Percentiles rank a stretch among this genome's conserved stretches.
Evolutionary conservation across 2,329 filamentous ascomycete genomes (phyloP).

Genomic region (Scleromitrula shiraiana): DNA sequence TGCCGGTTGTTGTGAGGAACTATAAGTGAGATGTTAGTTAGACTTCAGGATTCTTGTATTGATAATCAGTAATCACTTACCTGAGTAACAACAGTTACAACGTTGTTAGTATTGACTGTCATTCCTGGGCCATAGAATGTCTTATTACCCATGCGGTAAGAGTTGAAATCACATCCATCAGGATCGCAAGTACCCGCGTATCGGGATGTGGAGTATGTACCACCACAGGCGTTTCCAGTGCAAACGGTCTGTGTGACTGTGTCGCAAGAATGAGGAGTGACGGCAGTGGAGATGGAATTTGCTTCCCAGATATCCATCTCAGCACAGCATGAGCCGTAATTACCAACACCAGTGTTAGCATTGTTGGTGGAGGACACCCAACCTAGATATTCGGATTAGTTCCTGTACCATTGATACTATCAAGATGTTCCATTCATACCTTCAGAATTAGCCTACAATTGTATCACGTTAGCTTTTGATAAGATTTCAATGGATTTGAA

Average conservation of each 20-base stretch:
- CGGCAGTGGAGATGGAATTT: conserved; percentile 49
- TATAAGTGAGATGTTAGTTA: background rate
- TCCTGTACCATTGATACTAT: background rate
- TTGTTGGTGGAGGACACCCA: conserved; percentile 42
- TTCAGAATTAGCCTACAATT: conserved; percentile 2
- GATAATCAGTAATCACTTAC: background rate
- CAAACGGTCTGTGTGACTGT: conserved; percentile 32
- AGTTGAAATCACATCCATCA: conserved; percentile 55
- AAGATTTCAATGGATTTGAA: background rate
- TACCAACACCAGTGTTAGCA: conserved; percentile 43
- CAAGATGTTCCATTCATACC: background rate
- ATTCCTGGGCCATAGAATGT: conserved; percentile 47
- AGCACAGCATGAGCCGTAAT: conserved; percentile 53
- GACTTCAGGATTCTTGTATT: background rate
- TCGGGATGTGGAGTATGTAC: conserved; percentile 38
- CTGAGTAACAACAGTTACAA: conserved; percentile 52
- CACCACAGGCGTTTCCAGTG: conserved; percentile 31
- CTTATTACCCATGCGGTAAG: conserved; percentile 48
- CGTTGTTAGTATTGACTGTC: conserved; percentile 44
- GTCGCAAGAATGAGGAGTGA: conserved; percentile 52
- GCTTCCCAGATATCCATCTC: conserved; percentile 65
- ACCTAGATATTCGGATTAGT: conserved; percentile 30
- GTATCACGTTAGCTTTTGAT: background rate
- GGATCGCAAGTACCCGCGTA: conserved; percentile 51
- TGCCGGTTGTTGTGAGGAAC: conserved; percentile 4